Evolutionary conservation across 108 stramenopile genomes (phyloP), one percentile per base, ranked within the genome.

Genomic region (Fistulifera pelliculosa): DNA sequence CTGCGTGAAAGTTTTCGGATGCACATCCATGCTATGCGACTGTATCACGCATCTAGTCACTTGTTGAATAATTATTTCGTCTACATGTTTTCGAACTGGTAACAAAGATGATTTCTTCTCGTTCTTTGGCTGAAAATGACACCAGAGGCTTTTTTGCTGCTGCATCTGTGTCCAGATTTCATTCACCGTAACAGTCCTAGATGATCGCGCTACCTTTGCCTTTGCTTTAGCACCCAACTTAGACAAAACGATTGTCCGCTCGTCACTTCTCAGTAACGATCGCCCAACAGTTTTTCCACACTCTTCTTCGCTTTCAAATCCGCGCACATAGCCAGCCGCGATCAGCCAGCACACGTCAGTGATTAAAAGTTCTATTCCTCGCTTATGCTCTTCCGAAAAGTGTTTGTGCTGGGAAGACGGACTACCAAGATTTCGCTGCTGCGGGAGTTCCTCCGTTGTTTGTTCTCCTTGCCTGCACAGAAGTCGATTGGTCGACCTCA

Each of bases 91-190:
- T 16, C 58, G 47, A 4, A 90, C 84, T 0, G 84, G 88, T 10
- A 85, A 70, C 0, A 83, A 47, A 15, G 38, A 49, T 12, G 21
- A 4, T 16, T 38, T 57, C 26, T 41, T 49, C 8, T 41, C 63
- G 56, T 50, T 42, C 31, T 8, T 35, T 35, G 31, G 31, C 31
- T 35, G 31, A 35, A 35, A 35, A 35, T 35, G 31, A 49, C 61
- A 53, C n/a, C 62, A 56, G 10, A 87, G 57, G n/a, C 84, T 71
- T 56, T 79, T 54, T 61, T 91, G 89, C 31, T 68, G 71, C 45
- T 69, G 66, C 85, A 91, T 91, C 60, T 91, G 89, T 54, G 66
- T 73, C 70, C 80, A 70, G 27, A 91, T 74, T 31, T 77, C 60
- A 57, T 90, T 90, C 23, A 61, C 68, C 22, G 47, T 60, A 12